Conservation (phyloP, 2,329 filamentous ascomycete genomes). For the Botryotinia calthae region DNA sequence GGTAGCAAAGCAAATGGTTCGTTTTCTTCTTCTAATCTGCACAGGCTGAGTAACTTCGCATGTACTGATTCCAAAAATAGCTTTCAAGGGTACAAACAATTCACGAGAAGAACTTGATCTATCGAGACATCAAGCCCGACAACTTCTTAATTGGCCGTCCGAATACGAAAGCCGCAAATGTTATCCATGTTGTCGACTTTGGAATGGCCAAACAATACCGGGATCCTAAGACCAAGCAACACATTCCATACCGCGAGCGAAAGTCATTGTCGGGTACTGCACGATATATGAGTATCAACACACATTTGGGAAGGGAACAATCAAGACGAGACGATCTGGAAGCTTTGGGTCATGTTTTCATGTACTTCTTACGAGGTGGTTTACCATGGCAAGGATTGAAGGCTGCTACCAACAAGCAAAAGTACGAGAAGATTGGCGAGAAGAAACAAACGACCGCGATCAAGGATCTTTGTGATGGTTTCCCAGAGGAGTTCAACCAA, state of each 20-base stretch:
- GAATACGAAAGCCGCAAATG: slow-evolving; percentile 89
- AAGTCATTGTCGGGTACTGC: slow-evolving; percentile 97
- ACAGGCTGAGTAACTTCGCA: neutral
- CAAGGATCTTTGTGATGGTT: slow-evolving; percentile 94
- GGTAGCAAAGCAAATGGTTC: slow-evolving; percentile 97
- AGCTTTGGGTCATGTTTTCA: slow-evolving; percentile 73
- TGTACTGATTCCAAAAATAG: slow-evolving; percentile 42
- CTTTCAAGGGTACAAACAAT: slow-evolving; percentile 89
- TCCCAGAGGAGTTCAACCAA: slow-evolving; percentile 96
- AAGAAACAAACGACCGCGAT: slow-evolving; percentile 99
- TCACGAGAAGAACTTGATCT: slow-evolving; percentile 98
- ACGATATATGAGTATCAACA: slow-evolving; percentile 99
- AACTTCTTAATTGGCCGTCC: slow-evolving; percentile 97
- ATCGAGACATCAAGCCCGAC: slow-evolving; percentile 98
- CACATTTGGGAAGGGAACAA: slow-evolving; percentile 92
- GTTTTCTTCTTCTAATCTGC: slow-evolving; percentile 32
- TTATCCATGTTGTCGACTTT: slow-evolving; percentile 98
- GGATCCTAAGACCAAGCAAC: slow-evolving; percentile 97
- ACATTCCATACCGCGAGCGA: slow-evolving; percentile 94
- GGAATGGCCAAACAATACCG: slow-evolving; percentile 99
- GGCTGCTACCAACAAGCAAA: slow-evolving; percentile 83
- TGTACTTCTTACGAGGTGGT: slow-evolving; percentile 71
- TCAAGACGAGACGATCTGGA: slow-evolving; percentile 94
- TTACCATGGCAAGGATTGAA: slow-evolving; percentile 72
- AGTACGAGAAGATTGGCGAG: slow-evolving; percentile 99